These are phyloP conservation scores for Dioszegia hungarica DNA, from an alignment of 768 basidiomycete species.

Conservation along the genomic window DNA sequence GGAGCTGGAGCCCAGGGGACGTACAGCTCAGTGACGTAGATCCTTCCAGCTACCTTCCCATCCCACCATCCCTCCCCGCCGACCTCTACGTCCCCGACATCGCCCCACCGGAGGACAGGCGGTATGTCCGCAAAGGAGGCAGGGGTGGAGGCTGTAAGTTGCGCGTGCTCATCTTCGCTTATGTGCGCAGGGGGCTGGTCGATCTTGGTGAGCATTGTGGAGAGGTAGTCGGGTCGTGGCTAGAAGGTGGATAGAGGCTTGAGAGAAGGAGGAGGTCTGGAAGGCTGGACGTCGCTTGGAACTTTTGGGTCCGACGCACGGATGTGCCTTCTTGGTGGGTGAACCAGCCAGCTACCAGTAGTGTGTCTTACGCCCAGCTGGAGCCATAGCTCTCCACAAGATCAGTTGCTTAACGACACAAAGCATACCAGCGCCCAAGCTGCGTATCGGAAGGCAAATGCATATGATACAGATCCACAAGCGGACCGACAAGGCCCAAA, in stretches of 20 bases:
- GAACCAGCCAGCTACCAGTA: too few relatives aligned
- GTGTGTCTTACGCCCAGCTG: too few relatives aligned
- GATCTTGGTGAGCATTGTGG: constrained; percentile 7
- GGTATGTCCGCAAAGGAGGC: constrained; percentile 78
- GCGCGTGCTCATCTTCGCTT: constrained; percentile 64
- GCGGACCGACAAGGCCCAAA: not conserved
- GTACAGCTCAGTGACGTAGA: constrained; percentile 66
- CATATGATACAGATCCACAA: not conserved
- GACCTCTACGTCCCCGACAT: constrained; percentile 64
- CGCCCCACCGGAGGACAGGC: constrained; percentile 68
- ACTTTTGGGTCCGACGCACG: too few relatives aligned
- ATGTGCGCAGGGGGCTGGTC: constrained; percentile 32
- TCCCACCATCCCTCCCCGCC: constrained; percentile 62
- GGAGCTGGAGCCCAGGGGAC: too few relatives aligned
- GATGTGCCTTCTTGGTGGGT: too few relatives aligned
- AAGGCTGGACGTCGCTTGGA: too few relatives aligned
- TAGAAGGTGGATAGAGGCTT: not conserved
- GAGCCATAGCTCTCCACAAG: too few relatives aligned
- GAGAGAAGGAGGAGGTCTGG: not conserved
- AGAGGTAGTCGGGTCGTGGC: not conserved
- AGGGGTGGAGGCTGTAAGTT: constrained; percentile 72
- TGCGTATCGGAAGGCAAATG: too few relatives aligned
- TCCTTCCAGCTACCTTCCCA: constrained; percentile 59
- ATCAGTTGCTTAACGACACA: too few relatives aligned
- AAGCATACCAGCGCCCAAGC: too few relatives aligned